Base-by-base conservation (phyloP, 345 rosid species). In the Salix brachista region DNA sequence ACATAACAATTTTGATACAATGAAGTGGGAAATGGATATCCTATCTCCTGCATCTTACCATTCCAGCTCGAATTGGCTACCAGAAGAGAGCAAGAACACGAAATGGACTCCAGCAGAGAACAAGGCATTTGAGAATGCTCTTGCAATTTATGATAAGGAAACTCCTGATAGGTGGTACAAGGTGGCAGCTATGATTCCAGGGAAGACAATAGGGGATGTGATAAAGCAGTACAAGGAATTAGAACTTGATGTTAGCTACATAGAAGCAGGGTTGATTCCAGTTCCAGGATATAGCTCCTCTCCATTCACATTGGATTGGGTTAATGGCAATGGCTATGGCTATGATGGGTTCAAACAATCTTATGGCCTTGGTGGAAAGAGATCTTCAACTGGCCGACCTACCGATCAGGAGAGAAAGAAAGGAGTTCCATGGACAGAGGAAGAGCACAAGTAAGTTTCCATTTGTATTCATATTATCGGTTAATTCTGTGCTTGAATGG, bases 291-390 rank as follows among this genome's bases (percentile, higher is more conserved):
- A 82, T 39, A 73, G 61, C 42, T 69, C 90, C 61, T 81, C 91
- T 25, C 87, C 86, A 36, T 88, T 89, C 79, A 85, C 93, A 42
- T 77, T 86, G 84, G 96, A 88, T 46, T 85, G 88, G 91, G 88
- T 71, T 69, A 80, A 78, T 56, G 74, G 71, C 62, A 80, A 85
- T 72, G 81, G 83, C 70, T 78, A 36, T 61, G 91, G 83, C 72
- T 78, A 36, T 61, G 91, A 85, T 73, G 91, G 90, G 6, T 88
- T 84, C 52, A 88, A 84, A 74, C 91, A 85, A 17, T 74, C 88
- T 54, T 89, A 80, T 56, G 89, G 77, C 14, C 64, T 86, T 36
- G 88, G 87, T 26, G 96, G 91, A 16, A 93, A 89, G 90, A 87
- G 97, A 86, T 82, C 89, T 56, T 86, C 87, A 0, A 78, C 89